Conservation (phyloP, 768 basidiomycete species). For the Termitomyces sp. region DNA sequence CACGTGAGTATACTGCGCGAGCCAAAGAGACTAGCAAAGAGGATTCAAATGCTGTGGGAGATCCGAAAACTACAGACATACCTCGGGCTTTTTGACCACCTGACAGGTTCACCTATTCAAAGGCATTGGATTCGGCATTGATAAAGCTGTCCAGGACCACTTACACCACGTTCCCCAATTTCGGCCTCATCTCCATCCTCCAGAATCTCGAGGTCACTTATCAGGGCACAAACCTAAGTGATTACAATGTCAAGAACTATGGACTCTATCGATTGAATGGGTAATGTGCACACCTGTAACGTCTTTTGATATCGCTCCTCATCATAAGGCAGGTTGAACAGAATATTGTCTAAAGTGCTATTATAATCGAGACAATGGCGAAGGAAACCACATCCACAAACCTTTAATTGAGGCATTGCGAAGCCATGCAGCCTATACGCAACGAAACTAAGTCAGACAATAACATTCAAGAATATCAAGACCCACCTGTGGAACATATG, state of each 20-base stretch:
- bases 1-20: slow-evolving; percentile 86
- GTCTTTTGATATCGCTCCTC: slow-evolving; percentile 73
- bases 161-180: slow-evolving; percentile 81
- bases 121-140: too few species aligned
- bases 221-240: slow-evolving; percentile 52
- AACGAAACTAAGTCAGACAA: neutral
- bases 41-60: neutral
- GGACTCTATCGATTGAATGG: slow-evolving; percentile 18
- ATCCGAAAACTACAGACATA: slow-evolving; percentile 18
- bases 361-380: neutral
- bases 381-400: slow-evolving; percentile 7
- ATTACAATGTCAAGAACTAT: neutral
- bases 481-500: slow-evolving; percentile 78
- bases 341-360: slow-evolving; percentile 42
- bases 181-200: slow-evolving; percentile 88
- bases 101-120: slow-evolving; percentile 38
- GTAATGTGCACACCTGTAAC: slow-evolving; percentile 49
- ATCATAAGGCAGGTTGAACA: slow-evolving; percentile 68
- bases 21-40: slow-evolving; percentile 55
- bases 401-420: slow-evolving; percentile 65
- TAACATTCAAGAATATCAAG: neutral
- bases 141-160: slow-evolving; percentile 3
- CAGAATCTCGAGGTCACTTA: slow-evolving; percentile 72
- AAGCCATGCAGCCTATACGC: slow-evolving; percentile 51
- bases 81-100: slow-evolving; percentile 69